Percentiles rank a stretch among this genome's conserved stretches.
Evolutionary conservation across 495 filamentous ascomycete genomes (phyloP).

Genomic region (Beverwykella pulmonaria): DNA sequence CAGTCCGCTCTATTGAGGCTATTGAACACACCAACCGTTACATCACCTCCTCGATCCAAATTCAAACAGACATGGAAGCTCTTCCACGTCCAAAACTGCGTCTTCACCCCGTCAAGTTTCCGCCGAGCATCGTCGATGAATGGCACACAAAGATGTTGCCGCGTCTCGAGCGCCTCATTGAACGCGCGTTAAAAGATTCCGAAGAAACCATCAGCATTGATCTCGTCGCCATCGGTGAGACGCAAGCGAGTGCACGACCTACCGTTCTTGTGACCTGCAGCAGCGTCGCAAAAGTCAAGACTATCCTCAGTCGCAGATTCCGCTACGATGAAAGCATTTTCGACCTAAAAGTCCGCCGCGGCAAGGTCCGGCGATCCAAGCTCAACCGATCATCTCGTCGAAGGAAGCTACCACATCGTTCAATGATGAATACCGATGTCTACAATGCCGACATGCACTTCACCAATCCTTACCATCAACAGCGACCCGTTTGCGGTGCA

Average conservation of each 20-base stretch:
- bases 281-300: constrained; percentile 48
- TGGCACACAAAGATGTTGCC: constrained; percentile 48
- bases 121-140: constrained; percentile 38
- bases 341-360: constrained; percentile 50
- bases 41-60: constrained; percentile 27
- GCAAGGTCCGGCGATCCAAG: constrained; percentile 48
- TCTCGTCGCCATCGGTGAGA: constrained; percentile 50
- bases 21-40: not conserved
- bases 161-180: constrained; percentile 47
- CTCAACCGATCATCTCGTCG: constrained; percentile 23
- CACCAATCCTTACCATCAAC: constrained; percentile 68
- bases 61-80: constrained; percentile 23
- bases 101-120: constrained; percentile 47
- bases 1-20: not conserved
- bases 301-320: constrained; percentile 44
- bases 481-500: constrained; percentile 77
- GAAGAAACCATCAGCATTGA: constrained; percentile 49
- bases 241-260: constrained; percentile 45
- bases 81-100: constrained; percentile 35
- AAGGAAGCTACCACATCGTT: constrained; percentile 37
- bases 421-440: constrained; percentile 34
- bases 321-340: constrained; percentile 45
- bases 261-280: constrained; percentile 54
- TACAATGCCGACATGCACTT: constrained; percentile 34
- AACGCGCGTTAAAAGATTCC: constrained; percentile 45